Evolutionary conservation across 2,329 filamentous ascomycete species (phyloP).

Genomic region (Cladophialophora carrionii): DNA sequence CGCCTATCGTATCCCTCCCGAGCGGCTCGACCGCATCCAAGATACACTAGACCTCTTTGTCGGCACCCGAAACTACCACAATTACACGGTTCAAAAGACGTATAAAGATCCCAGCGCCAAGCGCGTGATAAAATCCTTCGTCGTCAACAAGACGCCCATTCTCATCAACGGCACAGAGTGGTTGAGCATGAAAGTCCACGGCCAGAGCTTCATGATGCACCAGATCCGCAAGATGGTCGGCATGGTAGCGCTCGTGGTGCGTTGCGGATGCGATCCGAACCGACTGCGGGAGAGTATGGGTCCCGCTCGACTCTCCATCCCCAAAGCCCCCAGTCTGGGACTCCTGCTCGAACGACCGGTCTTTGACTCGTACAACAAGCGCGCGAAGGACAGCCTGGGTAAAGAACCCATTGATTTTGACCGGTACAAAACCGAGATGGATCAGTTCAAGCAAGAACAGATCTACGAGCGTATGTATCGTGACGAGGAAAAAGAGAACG

Average conservation of each 20-base stretch:
- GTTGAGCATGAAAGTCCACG: conserved; percentile 93
- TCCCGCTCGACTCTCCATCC: conserved; percentile 75
- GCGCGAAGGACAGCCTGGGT: conserved; percentile 65
- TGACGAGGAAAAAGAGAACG: conserved; percentile 83
- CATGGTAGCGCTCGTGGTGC: conserved; percentile 81
- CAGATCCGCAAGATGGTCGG: conserved; percentile 99
- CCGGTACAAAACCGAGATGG: conserved; percentile 75
- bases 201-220: conserved; percentile 99
- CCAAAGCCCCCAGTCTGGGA: conserved; percentile 88
- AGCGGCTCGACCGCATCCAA: conserved; percentile 75
- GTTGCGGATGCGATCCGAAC: conserved; percentile 74
- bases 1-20: conserved; percentile 75
- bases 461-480: conserved; percentile 92
- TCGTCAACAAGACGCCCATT: conserved; percentile 73
- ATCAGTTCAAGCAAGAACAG: conserved; percentile 85
- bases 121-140: conserved; percentile 89
- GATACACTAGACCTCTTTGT: conserved; percentile 72
- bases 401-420: conserved; percentile 75
- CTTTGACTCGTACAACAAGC: conserved; percentile 84
- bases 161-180: conserved; percentile 91
- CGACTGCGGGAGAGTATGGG: conserved; percentile 77
- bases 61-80: conserved; percentile 92
- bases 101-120: conserved; percentile 81
- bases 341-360: conserved; percentile 87
- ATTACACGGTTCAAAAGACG: conserved; percentile 92